A percentile compares a stretch with the other conserved stretches of the same genome.
Conservation (phyloP, 2,329 filamentous ascomycete species). For the Aspergillus japonicus region DNA sequence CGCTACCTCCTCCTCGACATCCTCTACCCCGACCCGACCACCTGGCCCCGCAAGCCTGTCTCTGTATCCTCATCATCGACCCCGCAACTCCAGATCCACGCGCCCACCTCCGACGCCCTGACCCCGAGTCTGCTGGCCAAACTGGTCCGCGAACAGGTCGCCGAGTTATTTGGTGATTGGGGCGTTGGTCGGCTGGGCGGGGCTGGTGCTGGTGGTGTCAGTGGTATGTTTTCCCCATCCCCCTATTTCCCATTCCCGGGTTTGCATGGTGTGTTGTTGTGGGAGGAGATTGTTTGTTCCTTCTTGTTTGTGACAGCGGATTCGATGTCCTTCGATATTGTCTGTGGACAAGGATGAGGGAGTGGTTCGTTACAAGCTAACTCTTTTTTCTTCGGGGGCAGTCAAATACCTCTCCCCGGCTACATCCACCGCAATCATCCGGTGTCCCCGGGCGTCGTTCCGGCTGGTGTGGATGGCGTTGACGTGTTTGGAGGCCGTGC, state of each 20-base stretch:
- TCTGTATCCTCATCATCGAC: conserved; percentile 46
- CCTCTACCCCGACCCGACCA: conserved; percentile 67
- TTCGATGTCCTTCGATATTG: no score
- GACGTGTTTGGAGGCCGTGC: conserved; percentile 73
- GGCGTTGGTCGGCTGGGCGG: conserved; percentile 62
- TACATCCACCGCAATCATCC: conserved; percentile 92
- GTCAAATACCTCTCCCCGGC: conserved; percentile 90
- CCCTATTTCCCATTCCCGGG: not conserved
- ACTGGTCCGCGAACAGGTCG: conserved; percentile 68
- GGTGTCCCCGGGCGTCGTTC: conserved; percentile 78
- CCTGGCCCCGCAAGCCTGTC: conserved; percentile 33
- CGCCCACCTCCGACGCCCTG: conserved; percentile 72
- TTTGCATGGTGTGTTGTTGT: not conserved
- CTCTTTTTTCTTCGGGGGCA: conserved; percentile 32
- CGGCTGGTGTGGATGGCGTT: conserved; percentile 87
- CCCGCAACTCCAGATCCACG: conserved; percentile 68
- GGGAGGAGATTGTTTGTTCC: no score
- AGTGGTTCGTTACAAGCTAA: no score
- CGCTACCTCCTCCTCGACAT: conserved; percentile 95
- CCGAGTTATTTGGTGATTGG: conserved; percentile 81
- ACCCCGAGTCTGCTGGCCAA: conserved; percentile 65
- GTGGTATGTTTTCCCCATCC: conserved; percentile 50
- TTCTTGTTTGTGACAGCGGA: no score
- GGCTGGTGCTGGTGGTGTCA: conserved; percentile 66
- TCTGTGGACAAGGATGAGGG: no score